phyloP scores from a whole-genome alignment of 2,329 filamentous ascomycete genomes.

The Magnaporthiopsis rhizophila region DNA sequence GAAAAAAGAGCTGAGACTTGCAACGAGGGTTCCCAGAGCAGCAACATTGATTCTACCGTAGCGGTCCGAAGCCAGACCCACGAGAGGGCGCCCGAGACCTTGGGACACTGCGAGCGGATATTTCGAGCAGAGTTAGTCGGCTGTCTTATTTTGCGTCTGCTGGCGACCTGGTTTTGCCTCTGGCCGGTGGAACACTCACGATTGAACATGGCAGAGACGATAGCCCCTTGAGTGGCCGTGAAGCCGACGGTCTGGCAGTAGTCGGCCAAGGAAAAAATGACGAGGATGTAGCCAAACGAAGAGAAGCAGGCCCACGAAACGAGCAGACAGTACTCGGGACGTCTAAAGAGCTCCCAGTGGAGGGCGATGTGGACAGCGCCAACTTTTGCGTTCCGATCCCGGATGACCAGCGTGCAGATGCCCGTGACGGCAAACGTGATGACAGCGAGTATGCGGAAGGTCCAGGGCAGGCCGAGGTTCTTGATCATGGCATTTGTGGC shows the following conservation, averaged over 20 bases:
- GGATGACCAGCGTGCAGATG: constrained; percentile 53
- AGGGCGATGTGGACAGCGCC: constrained; percentile 61
- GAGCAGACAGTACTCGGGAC: constrained; percentile 55
- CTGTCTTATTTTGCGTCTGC: not conserved
- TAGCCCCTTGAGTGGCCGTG: constrained; percentile 55
- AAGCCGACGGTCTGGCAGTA: constrained; percentile 65
- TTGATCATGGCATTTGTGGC: constrained; percentile 61
- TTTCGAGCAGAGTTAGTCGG: constrained; percentile 7
- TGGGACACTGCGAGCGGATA: constrained; percentile 35
- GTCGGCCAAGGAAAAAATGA: constrained; percentile 70
- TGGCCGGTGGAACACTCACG: constrained; percentile 28
- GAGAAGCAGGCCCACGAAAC: constrained; percentile 62
- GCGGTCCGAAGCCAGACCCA: constrained; percentile 64
- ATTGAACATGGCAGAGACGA: constrained; percentile 68
- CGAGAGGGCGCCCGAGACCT: constrained; percentile 60
- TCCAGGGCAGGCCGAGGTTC: constrained; percentile 56
- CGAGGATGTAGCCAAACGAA: constrained; percentile 65
- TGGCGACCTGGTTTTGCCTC: not conserved
- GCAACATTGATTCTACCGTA: constrained; percentile 70
- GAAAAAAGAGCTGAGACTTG: constrained; percentile 56
- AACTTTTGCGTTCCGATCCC: constrained; percentile 64
- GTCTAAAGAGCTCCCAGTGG: constrained; percentile 52
- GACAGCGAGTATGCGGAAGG: constrained; percentile 58
- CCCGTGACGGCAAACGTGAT: constrained; percentile 56
- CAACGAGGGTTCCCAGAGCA: constrained; percentile 52